Conservation (phyloP, 2,329 filamentous ascomycete species). For the Fusarium acutatum region DNA sequence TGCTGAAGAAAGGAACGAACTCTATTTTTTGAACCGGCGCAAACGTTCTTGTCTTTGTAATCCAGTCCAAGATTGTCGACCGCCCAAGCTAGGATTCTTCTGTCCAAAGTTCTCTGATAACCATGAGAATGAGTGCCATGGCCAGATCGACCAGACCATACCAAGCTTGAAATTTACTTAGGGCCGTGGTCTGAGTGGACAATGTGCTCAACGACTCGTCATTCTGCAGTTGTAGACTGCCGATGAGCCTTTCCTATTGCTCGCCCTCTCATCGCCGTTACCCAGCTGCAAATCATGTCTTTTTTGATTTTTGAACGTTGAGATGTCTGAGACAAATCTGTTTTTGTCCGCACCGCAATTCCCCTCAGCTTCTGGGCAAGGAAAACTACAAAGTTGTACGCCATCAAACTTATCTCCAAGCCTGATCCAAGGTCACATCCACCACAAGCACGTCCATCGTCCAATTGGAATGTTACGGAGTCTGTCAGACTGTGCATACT, state of each 20-base stretch:
- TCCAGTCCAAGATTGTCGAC: neutral
- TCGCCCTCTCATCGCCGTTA: neutral
- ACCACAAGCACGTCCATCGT: neutral
- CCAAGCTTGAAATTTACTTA: neutral
- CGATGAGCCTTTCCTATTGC: neutral
- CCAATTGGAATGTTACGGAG: constrained; percentile 13
- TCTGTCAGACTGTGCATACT: neutral
- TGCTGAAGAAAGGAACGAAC: neutral
- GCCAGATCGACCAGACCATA: neutral
- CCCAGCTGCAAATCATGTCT: neutral
- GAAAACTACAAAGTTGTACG: neutral
- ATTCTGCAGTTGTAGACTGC: neutral
- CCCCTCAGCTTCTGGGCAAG: neutral
- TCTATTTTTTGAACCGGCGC: neutral
- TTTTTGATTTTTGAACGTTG: neutral
- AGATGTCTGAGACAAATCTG: neutral
- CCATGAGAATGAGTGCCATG: neutral
- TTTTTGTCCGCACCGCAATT: neutral
- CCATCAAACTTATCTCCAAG: neutral
- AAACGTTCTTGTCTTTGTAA: constrained; percentile 1
- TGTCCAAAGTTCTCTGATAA: neutral
- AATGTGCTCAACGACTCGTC: constrained; percentile 4
- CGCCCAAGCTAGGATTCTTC: neutral
- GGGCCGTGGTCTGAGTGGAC: neutral
- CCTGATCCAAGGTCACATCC: neutral